Percentiles rank a stretch among this genome's conserved stretches.
Conservation (phyloP, 306 rosid genomes). For the Cotoneaster glaucophyllus region DNA sequence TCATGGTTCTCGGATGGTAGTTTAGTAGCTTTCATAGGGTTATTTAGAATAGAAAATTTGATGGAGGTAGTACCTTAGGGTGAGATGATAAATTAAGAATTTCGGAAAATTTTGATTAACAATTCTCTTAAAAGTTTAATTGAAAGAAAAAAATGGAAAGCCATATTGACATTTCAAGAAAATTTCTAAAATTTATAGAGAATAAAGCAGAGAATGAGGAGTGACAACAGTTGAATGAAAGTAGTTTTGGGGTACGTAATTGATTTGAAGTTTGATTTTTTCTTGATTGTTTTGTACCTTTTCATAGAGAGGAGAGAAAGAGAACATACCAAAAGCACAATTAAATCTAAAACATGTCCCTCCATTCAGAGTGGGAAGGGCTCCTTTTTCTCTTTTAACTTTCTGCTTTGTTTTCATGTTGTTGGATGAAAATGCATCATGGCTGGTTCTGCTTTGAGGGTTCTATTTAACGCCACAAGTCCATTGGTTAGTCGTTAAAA, state of each 20-base stretch:
- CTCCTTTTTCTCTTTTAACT: not conserved
- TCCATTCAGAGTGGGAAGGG: conserved; percentile 13
- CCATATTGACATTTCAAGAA: not conserved
- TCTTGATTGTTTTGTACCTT: not conserved
- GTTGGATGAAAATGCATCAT: conserved; percentile 19
- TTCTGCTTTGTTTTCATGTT: conserved; percentile 26
- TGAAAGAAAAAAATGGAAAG: not conserved
- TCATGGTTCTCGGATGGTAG: too few species aligned
- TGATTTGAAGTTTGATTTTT: not conserved
- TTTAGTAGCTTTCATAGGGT: too few species aligned
- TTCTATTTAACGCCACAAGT: conserved; percentile 5
- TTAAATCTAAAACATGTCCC: conserved; percentile 5
- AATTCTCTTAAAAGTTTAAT: not conserved
- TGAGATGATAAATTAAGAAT: not conserved
- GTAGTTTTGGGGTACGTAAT: not conserved
- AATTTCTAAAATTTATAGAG: not conserved
- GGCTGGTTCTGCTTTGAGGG: conserved; percentile 19
- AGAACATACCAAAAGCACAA: conserved; percentile 12
- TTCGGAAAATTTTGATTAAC: too few species aligned
- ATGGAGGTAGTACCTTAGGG: not conserved
- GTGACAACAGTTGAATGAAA: not conserved
- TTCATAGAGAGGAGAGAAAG: conserved; percentile 19
- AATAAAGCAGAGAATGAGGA: not conserved
- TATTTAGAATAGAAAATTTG: too few species aligned
- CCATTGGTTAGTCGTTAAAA: conserved; percentile 1